Percentiles rank a stretch among this genome's conserved stretches.
These are phyloP conservation scores for Metschnikowia santaceciliae DNA, from an alignment of 805 yeast species.

Conservation along the genomic window DNA sequence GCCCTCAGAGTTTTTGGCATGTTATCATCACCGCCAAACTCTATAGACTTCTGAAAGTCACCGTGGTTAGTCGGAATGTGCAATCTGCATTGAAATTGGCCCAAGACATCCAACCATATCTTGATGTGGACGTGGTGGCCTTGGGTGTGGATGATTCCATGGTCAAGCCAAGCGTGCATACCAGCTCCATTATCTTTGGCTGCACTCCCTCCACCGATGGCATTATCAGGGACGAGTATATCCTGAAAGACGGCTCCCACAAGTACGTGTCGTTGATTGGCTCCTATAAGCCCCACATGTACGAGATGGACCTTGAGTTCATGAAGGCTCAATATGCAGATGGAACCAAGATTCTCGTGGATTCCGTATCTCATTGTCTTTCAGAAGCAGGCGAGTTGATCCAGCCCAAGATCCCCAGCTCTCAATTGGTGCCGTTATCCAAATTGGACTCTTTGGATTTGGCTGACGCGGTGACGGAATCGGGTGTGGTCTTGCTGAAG, in stretches of 20 bases:
- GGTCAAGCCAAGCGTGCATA: constrained; percentile 20
- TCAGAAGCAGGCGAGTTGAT: constrained; percentile 66
- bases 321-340: constrained; percentile 29
- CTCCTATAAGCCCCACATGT: constrained; percentile 64
- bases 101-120: constrained; percentile 22
- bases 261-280: constrained; percentile 58
- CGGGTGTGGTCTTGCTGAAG: constrained; percentile 43
- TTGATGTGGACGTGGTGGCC: constrained; percentile 16
- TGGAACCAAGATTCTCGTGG: constrained; percentile 50
- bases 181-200: constrained; percentile 50
- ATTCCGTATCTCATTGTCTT: constrained; percentile 52
- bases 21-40: constrained; percentile 38
- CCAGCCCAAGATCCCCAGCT: constrained; percentile 35
- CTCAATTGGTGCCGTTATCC: constrained; percentile 46
- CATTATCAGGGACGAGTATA: constrained; percentile 31
- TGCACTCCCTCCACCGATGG: constrained; percentile 58
- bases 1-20: constrained; percentile 67
- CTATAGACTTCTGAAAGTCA: constrained; percentile 39
- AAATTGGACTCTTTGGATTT: constrained; percentile 18
- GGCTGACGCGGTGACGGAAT: constrained; percentile 3
- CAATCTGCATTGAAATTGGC: constrained; percentile 36
- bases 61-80: constrained; percentile 43
- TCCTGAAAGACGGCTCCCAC: constrained; percentile 25
- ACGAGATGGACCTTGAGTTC: constrained; percentile 50
- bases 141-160: not conserved